Evolutionary conservation across 805 yeast species (phyloP).

Genomic region (Saccharomycopsis fibuligera): DNA sequence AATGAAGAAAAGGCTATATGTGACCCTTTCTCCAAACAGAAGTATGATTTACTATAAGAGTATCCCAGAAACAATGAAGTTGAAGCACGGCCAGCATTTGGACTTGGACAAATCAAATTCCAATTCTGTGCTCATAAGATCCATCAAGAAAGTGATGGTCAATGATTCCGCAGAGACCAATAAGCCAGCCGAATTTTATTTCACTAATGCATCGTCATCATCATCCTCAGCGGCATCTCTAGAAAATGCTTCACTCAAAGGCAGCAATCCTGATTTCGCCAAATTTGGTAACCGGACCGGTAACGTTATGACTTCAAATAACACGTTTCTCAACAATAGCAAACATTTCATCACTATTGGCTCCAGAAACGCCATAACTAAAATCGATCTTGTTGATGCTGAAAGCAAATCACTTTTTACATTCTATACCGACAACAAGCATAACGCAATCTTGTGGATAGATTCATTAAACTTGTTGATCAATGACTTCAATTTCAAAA

Average conservation of each 20-base stretch:
- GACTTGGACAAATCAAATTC: constrained; percentile 2
- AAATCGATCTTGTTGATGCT: constrained; percentile 7
- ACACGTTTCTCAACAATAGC: not conserved
- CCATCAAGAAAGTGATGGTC: constrained; percentile 6
- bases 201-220: too few species aligned
- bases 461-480: constrained; percentile 17
- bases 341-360: not conserved
- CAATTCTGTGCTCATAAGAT: constrained; percentile 1
- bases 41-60: constrained; percentile 1
- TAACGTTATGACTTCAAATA: too few species aligned
- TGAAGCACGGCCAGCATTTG: not conserved
- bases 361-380: constrained; percentile 11
- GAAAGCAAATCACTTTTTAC: constrained; percentile 1
- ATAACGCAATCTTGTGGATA: constrained; percentile 14
- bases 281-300: too few species aligned
- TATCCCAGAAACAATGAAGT: not conserved
- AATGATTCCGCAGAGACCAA: not conserved
- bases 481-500: constrained; percentile 10
- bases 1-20: not conserved
- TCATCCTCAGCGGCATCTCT: not conserved
- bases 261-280: not conserved
- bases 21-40: constrained; percentile 6
- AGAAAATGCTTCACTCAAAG: not conserved
- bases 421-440: constrained; percentile 14
- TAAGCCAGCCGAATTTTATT: too few species aligned